Percentiles rank a stretch among this genome's conserved stretches.
These are phyloP conservation scores for Gonium pectorale DNA, from an alignment of 139 green algal species.

Conservation along the genomic window DNA sequence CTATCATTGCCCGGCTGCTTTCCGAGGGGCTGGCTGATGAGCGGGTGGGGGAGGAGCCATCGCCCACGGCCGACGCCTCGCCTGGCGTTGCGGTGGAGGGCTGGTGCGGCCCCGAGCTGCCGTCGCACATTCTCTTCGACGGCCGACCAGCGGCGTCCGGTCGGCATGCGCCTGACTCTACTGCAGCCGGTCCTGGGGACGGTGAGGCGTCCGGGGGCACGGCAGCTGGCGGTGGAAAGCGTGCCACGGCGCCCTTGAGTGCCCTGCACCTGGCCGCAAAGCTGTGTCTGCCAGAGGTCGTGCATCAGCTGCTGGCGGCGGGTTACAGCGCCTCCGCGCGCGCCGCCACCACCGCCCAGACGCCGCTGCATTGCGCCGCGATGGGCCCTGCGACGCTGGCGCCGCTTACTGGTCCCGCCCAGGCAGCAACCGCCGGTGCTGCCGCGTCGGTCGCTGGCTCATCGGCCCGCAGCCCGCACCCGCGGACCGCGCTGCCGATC, in stretches of 20 bases:
- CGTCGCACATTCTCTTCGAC: not conserved
- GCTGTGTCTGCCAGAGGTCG: conserved; percentile 10
- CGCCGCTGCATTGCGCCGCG: conserved; percentile 15
- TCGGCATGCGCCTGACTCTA: too few relatives aligned
- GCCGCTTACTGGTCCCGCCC: too few relatives aligned
- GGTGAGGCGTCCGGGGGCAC: too few relatives aligned
- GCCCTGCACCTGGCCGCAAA: conserved; percentile 37
- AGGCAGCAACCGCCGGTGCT: not conserved
- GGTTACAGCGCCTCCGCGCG: conserved; percentile 11
- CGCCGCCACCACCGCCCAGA: not conserved
- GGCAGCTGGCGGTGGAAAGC: too few relatives aligned
- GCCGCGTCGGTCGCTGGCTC: not conserved
- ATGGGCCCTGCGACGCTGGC: not conserved
- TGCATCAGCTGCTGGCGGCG: conserved; percentile 11
- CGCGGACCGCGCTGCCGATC: not conserved
- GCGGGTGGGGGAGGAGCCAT: too few relatives aligned
- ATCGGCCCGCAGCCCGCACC: too few relatives aligned
- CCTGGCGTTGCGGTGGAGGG: too few relatives aligned
- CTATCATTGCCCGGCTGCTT: conserved; percentile 19
- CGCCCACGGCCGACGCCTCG: too few relatives aligned
- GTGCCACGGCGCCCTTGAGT: not conserved
- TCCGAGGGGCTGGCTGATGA: conserved; percentile 7
- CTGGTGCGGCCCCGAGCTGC: not conserved
- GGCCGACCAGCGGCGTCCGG: too few relatives aligned
- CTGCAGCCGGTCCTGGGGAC: too few relatives aligned